Evolutionary conservation across 2,329 filamentous ascomycete species (phyloP).

Genomic region (Pleurostoma richardsiae): DNA sequence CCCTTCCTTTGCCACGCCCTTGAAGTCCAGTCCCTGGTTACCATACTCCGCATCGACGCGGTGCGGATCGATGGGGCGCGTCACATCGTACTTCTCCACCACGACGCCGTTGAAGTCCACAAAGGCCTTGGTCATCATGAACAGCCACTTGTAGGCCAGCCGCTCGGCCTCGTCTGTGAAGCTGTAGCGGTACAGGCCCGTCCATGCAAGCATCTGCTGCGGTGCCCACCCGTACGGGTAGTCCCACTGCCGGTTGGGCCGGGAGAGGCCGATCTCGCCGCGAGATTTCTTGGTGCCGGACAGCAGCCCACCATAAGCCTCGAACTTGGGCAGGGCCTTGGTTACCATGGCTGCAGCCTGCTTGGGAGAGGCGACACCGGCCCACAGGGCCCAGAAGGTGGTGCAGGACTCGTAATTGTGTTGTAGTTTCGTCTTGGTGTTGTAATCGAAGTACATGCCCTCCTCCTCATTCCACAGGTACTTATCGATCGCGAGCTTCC

Average conservation of each 20-base stretch:
- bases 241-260: slow-evolving; percentile 97
- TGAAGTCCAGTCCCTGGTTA: slow-evolving; percentile 93
- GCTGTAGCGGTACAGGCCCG: slow-evolving; percentile 83
- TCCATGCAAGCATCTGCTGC: slow-evolving; percentile 98
- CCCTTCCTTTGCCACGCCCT: slow-evolving; percentile 94
- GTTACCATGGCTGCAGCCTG: slow-evolving; percentile 82
- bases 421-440: slow-evolving; percentile 76
- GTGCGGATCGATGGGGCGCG: slow-evolving; percentile 81
- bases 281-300: slow-evolving; percentile 88
- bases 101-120: slow-evolving; percentile 98
- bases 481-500: slow-evolving; percentile 84
- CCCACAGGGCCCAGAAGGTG: slow-evolving; percentile 97
- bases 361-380: slow-evolving; percentile 76
- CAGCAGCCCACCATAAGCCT: slow-evolving; percentile 80
- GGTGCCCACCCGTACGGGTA: slow-evolving; percentile 98
- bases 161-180: slow-evolving; percentile 87
- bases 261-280: slow-evolving; percentile 69
- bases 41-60: slow-evolving; percentile 95
- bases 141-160: slow-evolving; percentile 92
- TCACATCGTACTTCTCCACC: slow-evolving; percentile 98
- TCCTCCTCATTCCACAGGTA: slow-evolving; percentile 88
- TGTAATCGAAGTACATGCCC: slow-evolving; percentile 98
- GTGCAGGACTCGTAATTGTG: slow-evolving; percentile 86
- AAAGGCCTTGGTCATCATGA: slow-evolving; percentile 98
- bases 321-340: slow-evolving; percentile 79